Evolutionary conservation across 2,329 filamentous ascomycete genomes (phyloP).

Genomic region (Stagonosporopsis chrysanthemi): DNA sequence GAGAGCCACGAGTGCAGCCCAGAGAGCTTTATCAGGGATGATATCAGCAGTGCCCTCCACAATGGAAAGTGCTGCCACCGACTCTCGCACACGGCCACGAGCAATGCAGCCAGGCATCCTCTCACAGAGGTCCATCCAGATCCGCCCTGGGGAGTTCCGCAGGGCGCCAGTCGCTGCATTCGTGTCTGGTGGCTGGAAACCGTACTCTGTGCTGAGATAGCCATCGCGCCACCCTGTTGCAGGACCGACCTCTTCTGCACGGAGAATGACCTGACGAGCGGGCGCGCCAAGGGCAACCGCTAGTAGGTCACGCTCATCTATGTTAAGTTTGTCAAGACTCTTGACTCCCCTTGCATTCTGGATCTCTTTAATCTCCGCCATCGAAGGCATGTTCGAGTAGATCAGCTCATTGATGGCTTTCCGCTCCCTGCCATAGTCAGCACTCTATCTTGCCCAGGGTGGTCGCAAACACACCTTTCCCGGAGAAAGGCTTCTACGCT

Average conservation of each 20-base stretch:
- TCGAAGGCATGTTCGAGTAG: slow-evolving; percentile 36
- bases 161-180: slow-evolving; percentile 58
- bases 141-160: slow-evolving; percentile 58
- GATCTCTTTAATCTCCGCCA: slow-evolving; percentile 36
- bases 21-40: slow-evolving; percentile 61
- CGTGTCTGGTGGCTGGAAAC: slow-evolving; percentile 61
- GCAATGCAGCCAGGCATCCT: slow-evolving; percentile 62
- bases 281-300: slow-evolving; percentile 63
- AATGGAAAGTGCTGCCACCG: slow-evolving; percentile 58
- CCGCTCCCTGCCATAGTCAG: slow-evolving; percentile 27
- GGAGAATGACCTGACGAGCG: slow-evolving; percentile 61
- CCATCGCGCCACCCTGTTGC: slow-evolving; percentile 63
- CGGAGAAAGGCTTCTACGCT: slow-evolving; percentile 34
- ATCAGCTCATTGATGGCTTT: slow-evolving; percentile 39
- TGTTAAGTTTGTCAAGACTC: slow-evolving; percentile 59
- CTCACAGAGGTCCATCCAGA: slow-evolving; percentile 64
- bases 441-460: not conserved
- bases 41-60: slow-evolving; percentile 59
- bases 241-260: slow-evolving; percentile 62
- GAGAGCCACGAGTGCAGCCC: slow-evolving; percentile 61
- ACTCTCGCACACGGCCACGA: slow-evolving; percentile 60
- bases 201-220: slow-evolving; percentile 60
- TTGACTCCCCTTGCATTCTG: slow-evolving; percentile 47
- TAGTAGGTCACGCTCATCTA: slow-evolving; percentile 58
- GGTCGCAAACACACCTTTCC: slow-evolving; percentile 23